These are phyloP conservation scores for Kockiozyma suomiensis DNA, from an alignment of 805 yeast genomes.

Conservation along the genomic window DNA sequence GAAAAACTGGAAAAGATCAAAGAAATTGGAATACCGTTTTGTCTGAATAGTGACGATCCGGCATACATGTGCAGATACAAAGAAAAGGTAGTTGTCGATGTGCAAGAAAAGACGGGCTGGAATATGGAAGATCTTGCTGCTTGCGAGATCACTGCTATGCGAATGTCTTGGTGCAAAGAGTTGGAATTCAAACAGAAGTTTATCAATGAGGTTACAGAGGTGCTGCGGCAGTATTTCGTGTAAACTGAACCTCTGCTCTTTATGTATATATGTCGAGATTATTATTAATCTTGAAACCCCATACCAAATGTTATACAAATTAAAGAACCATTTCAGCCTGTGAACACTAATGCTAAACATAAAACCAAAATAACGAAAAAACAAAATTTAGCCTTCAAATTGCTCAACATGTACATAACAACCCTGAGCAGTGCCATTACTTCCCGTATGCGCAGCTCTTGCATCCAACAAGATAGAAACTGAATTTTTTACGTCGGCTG, in stretches of 20 bases:
- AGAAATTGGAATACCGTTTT: slow-evolving; percentile 12
- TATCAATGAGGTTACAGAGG: slow-evolving; percentile 1
- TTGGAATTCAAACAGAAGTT: slow-evolving; percentile 19
- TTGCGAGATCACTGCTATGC: slow-evolving; percentile 13
- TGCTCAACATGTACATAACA: slow-evolving; percentile 35
- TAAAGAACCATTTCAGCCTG: too few relatives aligned
- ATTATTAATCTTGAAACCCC: too few relatives aligned
- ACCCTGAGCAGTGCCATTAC: slow-evolving; percentile 33
- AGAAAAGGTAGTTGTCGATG: slow-evolving; percentile 10
- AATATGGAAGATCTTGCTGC: slow-evolving; percentile 8
- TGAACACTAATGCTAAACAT: too few relatives aligned
- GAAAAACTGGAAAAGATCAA: not conserved
- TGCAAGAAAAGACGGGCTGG: slow-evolving; percentile 4
- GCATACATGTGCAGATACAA: slow-evolving; percentile 23
- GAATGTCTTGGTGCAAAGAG: slow-evolving; percentile 22
- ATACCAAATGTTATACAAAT: too few relatives aligned
- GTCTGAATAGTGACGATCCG: slow-evolving; percentile 24
- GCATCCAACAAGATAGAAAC: slow-evolving; percentile 31
- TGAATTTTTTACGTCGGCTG: slow-evolving; percentile 18
- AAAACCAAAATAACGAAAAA: not conserved
- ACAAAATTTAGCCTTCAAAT: slow-evolving; percentile 17
- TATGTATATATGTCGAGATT: too few relatives aligned
- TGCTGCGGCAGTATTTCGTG: not conserved
- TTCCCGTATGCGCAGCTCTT: slow-evolving; percentile 33
- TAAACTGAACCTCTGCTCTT: not conserved